Evolutionary conservation across 2,329 filamentous ascomycete species (phyloP), one percentile per base, ranked within the genome.

Genomic region (Drechmeria coniospora): DNA sequence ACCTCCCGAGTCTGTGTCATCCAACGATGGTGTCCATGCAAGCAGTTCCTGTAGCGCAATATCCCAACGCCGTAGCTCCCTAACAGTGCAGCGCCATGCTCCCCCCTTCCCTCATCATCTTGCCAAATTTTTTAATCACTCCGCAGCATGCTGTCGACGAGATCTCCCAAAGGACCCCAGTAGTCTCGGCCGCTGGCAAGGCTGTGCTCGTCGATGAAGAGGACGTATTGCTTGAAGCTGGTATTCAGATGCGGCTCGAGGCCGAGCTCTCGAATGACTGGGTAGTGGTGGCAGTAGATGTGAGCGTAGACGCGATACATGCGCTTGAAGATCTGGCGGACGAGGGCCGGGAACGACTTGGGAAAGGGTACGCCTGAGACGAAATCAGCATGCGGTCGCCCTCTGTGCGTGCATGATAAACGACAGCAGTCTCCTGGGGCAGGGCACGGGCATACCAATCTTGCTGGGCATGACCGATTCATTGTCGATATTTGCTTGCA

Each of bases 271-370:
- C 92, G 79, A 41, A 98, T 79, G 40, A 98, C 86, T 20, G 86
- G 86, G 58, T 98, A 98, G 61, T 98, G 90, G 57, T 98, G 90
- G 63, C 92, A 98, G 71, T 98, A 98, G 44, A 98, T 93, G 60
- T 98, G 90, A 23, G 90, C 90, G 53, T 98, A 98, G 36, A 98
- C 87, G 41, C 90, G 79, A 59, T 95, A 98, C 61, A 98, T 78
- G 49, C 90, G 79, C 68, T 98, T 98, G 73, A 95, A 95, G 51
- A 98, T 84, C 57, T 94, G 87, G 41, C 83, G 79, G 36, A 94
- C 76, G 31, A 93, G 76, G 31, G 74, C 65, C 6, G 82, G 78
- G 59, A 98, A 98, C 13, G 79, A 77, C 51, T 92, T 90, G 30
- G 90, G 86, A 54, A 98, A 98, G 5, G 87, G 81, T 8, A 95